Percentiles rank a stretch among this genome's conserved stretches.
phyloP scores from a whole-genome alignment of 1,139 yeast genomes.

The Lodderomyces parapsilosis region DNA sequence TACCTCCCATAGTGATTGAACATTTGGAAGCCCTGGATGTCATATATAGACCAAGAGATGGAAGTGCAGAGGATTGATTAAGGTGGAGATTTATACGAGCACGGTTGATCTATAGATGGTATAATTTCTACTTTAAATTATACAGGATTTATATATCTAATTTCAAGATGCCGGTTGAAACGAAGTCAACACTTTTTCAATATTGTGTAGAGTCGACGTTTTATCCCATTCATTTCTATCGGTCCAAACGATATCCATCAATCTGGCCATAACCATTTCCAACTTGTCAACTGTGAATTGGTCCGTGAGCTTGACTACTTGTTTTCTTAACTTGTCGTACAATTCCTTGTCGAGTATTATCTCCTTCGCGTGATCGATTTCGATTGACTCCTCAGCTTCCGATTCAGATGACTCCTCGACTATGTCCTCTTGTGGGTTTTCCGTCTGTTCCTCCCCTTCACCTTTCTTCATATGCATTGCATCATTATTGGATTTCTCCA shows the following conservation, averaged over 20 bases:
- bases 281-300: constrained; percentile 64
- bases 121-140: constrained; percentile 14
- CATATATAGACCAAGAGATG: constrained; percentile 93
- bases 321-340: constrained; percentile 19
- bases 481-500: background rate
- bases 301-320: constrained; percentile 39
- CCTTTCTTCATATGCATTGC: no score
- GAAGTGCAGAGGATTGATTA: constrained; percentile 75
- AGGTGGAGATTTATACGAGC: background rate
- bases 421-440: constrained; percentile 1
- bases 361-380: constrained; percentile 17
- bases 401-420: constrained; percentile 20
- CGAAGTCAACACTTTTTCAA: constrained; percentile 14
- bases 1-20: constrained; percentile 82
- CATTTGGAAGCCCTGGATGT: constrained; percentile 72
- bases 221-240: constrained; percentile 70
- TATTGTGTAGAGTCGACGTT: constrained; percentile 31
- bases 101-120: constrained; percentile 1
- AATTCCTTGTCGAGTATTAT: constrained; percentile 18
- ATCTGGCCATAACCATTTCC: constrained; percentile 69
- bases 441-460: no score
- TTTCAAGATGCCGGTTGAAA: background rate
- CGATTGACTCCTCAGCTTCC: constrained; percentile 24
- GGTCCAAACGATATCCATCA: constrained; percentile 77
- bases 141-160: background rate